Conservation (phyloP, 75 land plant genomes). For the Cunninghamia lanceolata region DNA sequence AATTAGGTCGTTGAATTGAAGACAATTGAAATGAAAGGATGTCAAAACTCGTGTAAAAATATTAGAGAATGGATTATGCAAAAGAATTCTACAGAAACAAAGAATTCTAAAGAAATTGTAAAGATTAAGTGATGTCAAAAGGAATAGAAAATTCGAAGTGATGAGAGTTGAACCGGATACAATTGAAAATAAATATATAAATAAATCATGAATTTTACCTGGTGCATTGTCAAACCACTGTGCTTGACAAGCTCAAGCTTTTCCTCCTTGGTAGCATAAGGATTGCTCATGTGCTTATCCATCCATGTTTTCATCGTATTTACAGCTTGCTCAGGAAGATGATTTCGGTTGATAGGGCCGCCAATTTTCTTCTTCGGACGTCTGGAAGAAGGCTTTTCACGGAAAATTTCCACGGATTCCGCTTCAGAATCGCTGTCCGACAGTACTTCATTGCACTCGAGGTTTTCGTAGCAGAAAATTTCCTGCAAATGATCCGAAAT, state of each 20-base stretch:
- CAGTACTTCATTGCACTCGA: background rate
- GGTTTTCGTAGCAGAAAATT: background rate
- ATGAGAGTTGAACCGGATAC: background rate
- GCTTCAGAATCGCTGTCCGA: background rate
- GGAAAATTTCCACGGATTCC: background rate
- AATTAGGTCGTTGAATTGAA: too few species aligned
- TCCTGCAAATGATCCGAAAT: background rate
- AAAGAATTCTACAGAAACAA: too few species aligned
- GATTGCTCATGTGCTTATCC: background rate
- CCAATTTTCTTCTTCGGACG: background rate
- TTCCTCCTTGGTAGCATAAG: constrained; percentile 4
- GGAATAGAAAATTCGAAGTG: background rate
- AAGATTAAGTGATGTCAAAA: background rate
- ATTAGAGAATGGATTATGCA: too few species aligned
- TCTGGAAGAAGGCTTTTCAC: background rate
- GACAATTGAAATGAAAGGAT: too few species aligned
- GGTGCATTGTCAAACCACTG: background rate
- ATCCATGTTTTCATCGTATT: background rate
- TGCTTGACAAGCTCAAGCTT: constrained; percentile 8
- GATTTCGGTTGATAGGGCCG: background rate
- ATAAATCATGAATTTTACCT: background rate
- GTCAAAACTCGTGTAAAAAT: too few species aligned
- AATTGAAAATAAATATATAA: too few species aligned
- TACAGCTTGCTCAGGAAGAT: background rate
- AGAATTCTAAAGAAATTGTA: background rate